Evolutionary conservation across 2,329 filamentous ascomycete genomes (phyloP), one percentile per base, ranked within the genome.

Genomic region (Dothideomycetes sp.): DNA sequence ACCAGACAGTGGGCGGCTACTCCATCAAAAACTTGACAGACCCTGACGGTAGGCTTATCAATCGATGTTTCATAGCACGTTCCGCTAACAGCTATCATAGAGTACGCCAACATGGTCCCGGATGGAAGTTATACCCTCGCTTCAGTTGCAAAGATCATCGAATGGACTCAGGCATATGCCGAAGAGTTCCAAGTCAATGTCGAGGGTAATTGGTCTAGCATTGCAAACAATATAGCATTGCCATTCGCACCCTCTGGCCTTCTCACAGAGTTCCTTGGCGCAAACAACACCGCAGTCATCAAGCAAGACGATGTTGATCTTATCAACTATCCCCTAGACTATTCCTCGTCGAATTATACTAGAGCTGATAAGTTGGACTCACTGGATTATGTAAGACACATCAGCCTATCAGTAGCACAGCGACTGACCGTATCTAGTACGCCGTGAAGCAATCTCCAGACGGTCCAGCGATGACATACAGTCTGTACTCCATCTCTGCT

Each of bases 391-490:
- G 45, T 47, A 27, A 33, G 45, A 4, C 15, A 5, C 15, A 16
- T 25, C 3, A 8, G 29, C 20, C 18, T 8, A 16, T 24, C 16
- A 10, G 5, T 31, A 20, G 7, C 11, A 11, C 16, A 17, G 23
- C 11, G n/a, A 25, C 37, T 44, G 24, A 44, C 24, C 9, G 13
- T 6, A 29, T 16, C 11, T 17, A 47, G 45, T 48, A 48, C 51
- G 78, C 80, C 4, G 74, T 74, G 31, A 79, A 77, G 41, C 80
- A 84, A 57, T 80, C 78, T 1, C 62, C 71, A 1, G 70, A 82
- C 48, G 80, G 80, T 0, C 80, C 80, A 1, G 80, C 74, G 3
- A 84, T 84, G 80, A 84, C 80, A 2, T 84, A 80, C 57, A 76
- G 76, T 8, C 75, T 81, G 8, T 83, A 82, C 57, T 74, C 75